Evolutionary conservation across 768 basidiomycete genomes (phyloP), one percentile per base, ranked within the genome.

Genomic region (Boletus pseudopeckii): DNA sequence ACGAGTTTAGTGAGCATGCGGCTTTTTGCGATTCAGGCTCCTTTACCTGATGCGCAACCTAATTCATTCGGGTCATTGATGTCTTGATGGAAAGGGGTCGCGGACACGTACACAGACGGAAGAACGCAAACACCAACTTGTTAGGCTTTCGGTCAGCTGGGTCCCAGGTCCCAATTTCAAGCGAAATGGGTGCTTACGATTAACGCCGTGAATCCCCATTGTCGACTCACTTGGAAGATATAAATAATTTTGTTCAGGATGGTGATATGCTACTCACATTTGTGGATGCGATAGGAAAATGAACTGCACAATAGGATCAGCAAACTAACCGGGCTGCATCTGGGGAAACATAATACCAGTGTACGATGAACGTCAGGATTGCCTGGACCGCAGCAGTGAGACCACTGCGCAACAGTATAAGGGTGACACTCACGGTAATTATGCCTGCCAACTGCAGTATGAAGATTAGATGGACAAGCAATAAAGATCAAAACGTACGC

Each of bases 351-450:
- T 48, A 72, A 30, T 54, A 80, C 78, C 79, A 77, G 53, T 81
- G 80, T 5, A 81, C 79, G 24, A 80, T 68, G 46, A 80, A 74
- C 0, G 79, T 81, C 30, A 79, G 65, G 26, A 77, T 60, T 1
- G 77, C 79, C 78, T 58, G 72, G 72, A 69, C 0, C 69, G 64
- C 20, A 68, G 48, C 2, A 48, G 30, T 58, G 28, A 50, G 45
- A 9, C 4, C 30, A 24, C 2, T 22, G 30, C 7, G 8, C 17
- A 48, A 34, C 36, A 40, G 2, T n/a, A 46, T n/a, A 38, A 5
- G 13, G 5, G 4, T n/a, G 17, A 13, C 2, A 46, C 68, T 48
- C 47, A 64, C 68, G 0, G 79, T 80, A 40, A 9, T 56, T 39
- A 59, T 15, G 30, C 68, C 61, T 13, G 66, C 70, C 54, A 70